These are phyloP conservation scores for Ogataea ganodermae DNA, from an alignment of 805 yeast species.

Conservation along the genomic window DNA sequence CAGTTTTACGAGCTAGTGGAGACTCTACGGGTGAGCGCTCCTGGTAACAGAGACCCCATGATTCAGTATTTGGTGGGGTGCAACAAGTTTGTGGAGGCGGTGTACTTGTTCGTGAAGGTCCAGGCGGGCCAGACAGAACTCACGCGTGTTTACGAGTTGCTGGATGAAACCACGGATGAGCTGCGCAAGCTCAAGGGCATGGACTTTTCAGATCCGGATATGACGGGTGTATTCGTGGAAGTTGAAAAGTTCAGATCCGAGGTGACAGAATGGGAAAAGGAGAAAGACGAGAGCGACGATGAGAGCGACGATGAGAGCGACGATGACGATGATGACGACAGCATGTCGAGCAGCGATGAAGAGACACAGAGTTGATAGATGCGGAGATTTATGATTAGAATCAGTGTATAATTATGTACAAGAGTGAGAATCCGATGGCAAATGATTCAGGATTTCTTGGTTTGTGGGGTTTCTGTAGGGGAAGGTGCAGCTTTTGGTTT, in stretches of 20 bases:
- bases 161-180: constrained; percentile 14
- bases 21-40: constrained; percentile 43
- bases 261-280: constrained; percentile 4
- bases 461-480: neutral
- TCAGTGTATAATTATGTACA: constrained; percentile 2
- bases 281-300: constrained; percentile 1
- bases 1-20: constrained; percentile 39
- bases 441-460: neutral
- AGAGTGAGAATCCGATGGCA: neutral
- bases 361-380: neutral
- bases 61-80: constrained; percentile 38
- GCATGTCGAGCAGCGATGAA: constrained; percentile 1
- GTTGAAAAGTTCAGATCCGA: constrained; percentile 8
- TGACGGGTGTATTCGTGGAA: constrained; percentile 3
- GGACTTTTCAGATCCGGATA: constrained; percentile 11
- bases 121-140: constrained; percentile 5
- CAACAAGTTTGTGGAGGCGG: constrained; percentile 24
- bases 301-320: neutral
- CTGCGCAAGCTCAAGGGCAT: constrained; percentile 9
- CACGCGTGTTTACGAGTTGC: constrained; percentile 2
- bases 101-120: constrained; percentile 15
- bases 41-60: constrained; percentile 44
- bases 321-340: constrained; percentile 4
- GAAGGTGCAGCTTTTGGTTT: neutral
- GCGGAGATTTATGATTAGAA: neutral